These are phyloP conservation scores for Claviceps pazoutovae DNA, from an alignment of 2,329 filamentous ascomycete genomes.

Conservation along the genomic window DNA sequence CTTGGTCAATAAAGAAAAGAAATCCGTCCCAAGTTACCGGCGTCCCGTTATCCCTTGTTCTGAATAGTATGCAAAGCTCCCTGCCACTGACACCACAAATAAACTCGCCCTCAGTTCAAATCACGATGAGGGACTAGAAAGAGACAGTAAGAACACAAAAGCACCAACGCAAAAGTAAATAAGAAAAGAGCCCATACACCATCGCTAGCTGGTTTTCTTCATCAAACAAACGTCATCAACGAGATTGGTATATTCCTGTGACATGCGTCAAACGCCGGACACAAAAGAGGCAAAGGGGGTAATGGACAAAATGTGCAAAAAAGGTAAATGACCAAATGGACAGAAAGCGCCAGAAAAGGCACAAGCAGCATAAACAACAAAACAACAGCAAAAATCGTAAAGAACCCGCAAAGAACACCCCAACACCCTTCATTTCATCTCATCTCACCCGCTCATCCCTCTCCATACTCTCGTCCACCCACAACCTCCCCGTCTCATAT, in stretches of 20 bases:
- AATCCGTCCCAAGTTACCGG: not conserved
- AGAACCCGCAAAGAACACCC: not conserved
- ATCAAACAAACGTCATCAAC: too few relatives aligned
- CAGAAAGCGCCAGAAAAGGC: too few relatives aligned
- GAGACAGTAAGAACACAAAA: not conserved
- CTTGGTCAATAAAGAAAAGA: not conserved
- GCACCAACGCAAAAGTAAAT: not conserved
- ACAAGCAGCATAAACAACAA: not conserved
- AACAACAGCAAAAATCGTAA: not conserved
- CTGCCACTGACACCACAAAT: too few relatives aligned
- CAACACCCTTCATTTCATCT: not conserved
- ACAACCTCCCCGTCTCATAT: conserved; percentile 18
- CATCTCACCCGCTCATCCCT: conserved; percentile 14
- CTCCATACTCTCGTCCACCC: conserved; percentile 16
- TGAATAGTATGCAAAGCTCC: too few relatives aligned
- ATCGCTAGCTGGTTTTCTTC: too few relatives aligned
- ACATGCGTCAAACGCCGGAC: too few relatives aligned
- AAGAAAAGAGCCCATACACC: not conserved
- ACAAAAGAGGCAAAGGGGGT: too few relatives aligned
- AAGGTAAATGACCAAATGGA: too few relatives aligned
- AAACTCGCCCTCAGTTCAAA: too few relatives aligned
- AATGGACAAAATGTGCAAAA: too few relatives aligned
- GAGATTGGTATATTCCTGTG: too few relatives aligned
- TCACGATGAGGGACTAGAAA: not conserved
- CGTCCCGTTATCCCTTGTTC: too few relatives aligned